Conservation (phyloP, 2,329 filamentous ascomycete species). For the Pestalotiopsis sp. region DNA sequence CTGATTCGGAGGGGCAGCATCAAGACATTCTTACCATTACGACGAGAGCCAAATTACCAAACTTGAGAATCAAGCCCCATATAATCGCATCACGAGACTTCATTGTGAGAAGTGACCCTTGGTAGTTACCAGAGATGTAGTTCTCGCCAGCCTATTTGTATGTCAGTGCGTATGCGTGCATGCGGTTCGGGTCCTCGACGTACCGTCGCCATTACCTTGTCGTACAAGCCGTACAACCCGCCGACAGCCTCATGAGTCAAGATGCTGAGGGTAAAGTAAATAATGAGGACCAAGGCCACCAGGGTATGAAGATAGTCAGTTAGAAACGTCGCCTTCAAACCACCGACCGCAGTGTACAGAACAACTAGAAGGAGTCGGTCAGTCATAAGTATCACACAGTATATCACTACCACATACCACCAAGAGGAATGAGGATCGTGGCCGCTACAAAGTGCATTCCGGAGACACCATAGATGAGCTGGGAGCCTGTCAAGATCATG, state of each 20-base stretch:
- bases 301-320: constrained; percentile 51
- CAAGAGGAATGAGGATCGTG: constrained; percentile 46
- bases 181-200: constrained; percentile 7
- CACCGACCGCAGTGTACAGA: constrained; percentile 49
- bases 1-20: not conserved
- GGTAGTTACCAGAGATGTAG: constrained; percentile 46
- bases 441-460: constrained; percentile 51
- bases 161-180: not conserved
- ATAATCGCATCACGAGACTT: constrained; percentile 46
- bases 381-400: not conserved
- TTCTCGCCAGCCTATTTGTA: constrained; percentile 26
- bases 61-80: constrained; percentile 48
- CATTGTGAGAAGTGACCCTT: constrained; percentile 49
- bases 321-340: constrained; percentile 50
- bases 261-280: constrained; percentile 49
- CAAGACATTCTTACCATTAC: constrained; percentile 37
- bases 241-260: constrained; percentile 44
- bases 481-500: constrained; percentile 48
- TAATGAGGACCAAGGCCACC: constrained; percentile 48
- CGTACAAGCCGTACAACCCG: constrained; percentile 44
- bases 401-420: constrained; percentile 24
- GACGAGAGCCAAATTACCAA: constrained; percentile 51
- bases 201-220: constrained; percentile 46
- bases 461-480: constrained; percentile 47
- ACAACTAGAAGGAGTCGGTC: constrained; percentile 34